These are phyloP conservation scores for Coniochaeta sp. DNA, from an alignment of 2,329 filamentous ascomycete genomes.

Conservation along the genomic window DNA sequence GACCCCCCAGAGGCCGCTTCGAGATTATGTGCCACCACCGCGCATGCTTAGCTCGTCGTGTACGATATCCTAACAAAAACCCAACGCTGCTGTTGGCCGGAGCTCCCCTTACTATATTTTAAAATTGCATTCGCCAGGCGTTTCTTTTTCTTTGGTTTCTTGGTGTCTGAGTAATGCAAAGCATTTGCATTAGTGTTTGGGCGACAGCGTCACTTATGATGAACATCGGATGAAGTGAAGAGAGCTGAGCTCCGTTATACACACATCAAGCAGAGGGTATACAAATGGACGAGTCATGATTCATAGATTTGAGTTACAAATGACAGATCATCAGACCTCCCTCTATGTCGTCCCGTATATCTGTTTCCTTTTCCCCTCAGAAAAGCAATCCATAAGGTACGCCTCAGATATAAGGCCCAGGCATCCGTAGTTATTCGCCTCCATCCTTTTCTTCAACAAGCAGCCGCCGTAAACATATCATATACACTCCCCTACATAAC, in stretches of 20 bases:
- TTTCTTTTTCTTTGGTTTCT: background rate
- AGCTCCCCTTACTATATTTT: background rate
- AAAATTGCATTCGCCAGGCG: background rate
- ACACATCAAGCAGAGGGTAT: background rate
- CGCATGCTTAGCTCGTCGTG: background rate
- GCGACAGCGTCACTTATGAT: background rate
- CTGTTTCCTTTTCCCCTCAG: background rate
- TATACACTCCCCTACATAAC: background rate
- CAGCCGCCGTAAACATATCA: background rate
- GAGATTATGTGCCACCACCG: background rate
- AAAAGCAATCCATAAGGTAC: background rate
- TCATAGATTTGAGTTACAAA: background rate
- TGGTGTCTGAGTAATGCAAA: background rate
- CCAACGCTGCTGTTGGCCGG: background rate
- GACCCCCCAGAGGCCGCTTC: background rate
- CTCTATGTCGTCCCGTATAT: background rate
- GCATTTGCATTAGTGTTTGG: background rate
- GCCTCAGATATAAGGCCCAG: background rate
- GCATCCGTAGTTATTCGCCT: background rate
- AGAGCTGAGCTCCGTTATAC: background rate
- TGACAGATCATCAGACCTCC: background rate
- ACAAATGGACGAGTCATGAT: background rate
- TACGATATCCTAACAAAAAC: background rate
- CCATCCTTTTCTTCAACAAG: background rate
- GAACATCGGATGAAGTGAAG: background rate